A percentile compares a stretch with the other conserved stretches of the same genome.
Conservation (phyloP, 2,329 filamentous ascomycete species). For the Epicoccum nigrum region DNA sequence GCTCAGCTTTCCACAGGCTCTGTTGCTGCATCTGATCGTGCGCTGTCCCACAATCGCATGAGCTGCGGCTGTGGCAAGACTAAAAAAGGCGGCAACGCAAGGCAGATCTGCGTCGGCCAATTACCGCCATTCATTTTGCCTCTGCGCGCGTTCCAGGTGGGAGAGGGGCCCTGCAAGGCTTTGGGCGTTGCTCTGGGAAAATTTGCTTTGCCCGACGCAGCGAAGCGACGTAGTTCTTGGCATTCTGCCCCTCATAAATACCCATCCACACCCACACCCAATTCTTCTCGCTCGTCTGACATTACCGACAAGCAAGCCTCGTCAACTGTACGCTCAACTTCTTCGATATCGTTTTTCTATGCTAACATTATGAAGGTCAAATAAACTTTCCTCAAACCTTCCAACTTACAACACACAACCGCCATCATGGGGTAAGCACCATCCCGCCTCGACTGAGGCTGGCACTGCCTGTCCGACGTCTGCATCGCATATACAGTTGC, state of each 20-base stretch:
- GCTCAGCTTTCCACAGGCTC: background rate
- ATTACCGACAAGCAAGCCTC: background rate
- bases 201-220: constrained; percentile 7
- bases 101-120: constrained; percentile 21
- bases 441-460: no score
- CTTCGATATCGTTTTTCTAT: background rate
- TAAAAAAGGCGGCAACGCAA: constrained; percentile 24
- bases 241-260: constrained; percentile 14
- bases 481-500: constrained; percentile 20
- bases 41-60: constrained; percentile 22
- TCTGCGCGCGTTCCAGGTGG: constrained; percentile 10
- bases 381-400: constrained; percentile 31
- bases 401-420: constrained; percentile 49
- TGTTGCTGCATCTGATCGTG: constrained; percentile 7
- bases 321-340: background rate
- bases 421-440: constrained; percentile 66
- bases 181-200: constrained; percentile 16
- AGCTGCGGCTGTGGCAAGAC: constrained; percentile 32
- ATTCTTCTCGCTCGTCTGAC: background rate
- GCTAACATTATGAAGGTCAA: background rate
- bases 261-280: constrained; percentile 5
- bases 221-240: constrained; percentile 8
- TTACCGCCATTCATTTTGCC: constrained; percentile 8
- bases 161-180: constrained; percentile 17
- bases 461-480: background rate